Percentiles rank a stretch among this genome's conserved stretches.
Conservation (phyloP, 1,284 basidiomycete species). For the Xanthoconium separans region DNA sequence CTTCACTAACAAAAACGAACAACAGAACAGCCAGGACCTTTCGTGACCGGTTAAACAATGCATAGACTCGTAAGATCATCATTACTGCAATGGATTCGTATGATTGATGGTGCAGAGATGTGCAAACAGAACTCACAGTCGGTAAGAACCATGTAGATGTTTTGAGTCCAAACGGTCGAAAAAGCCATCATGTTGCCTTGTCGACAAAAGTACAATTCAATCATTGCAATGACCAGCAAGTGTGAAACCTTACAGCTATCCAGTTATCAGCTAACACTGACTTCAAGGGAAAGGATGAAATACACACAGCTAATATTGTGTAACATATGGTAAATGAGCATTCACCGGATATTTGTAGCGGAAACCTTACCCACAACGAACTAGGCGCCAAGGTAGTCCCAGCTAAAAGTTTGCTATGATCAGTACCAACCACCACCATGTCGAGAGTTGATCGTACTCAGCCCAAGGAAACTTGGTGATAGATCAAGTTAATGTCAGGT, state of each 20-base stretch:
- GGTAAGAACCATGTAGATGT: not conserved
- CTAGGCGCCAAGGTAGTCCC: too few species aligned
- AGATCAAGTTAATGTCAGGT: too few species aligned
- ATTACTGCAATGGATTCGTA: not conserved
- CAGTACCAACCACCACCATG: too few species aligned
- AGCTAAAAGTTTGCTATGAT: too few species aligned
- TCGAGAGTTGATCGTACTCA: too few species aligned
- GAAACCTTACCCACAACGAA: too few species aligned
- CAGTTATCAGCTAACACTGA: not conserved
- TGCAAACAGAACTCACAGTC: constrained; percentile 4
- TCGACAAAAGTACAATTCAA: not conserved
- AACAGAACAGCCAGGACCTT: constrained; percentile 5
- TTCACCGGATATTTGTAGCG: too few species aligned
- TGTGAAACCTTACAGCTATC: constrained; percentile 3
- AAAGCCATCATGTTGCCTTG: not conserved
- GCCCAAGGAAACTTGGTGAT: too few species aligned
- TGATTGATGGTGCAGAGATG: too few species aligned
- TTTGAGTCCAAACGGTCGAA: not conserved
- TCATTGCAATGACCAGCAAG: not conserved
- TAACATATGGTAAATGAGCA: too few species aligned
- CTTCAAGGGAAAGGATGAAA: not conserved
- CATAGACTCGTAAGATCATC: constrained; percentile 15
- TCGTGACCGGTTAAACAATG: constrained; percentile 3
- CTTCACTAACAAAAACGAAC: not conserved
- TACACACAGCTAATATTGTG: constrained; percentile 6